phyloP scores from a whole-genome alignment of 2,329 filamentous ascomycete species.

The Penicillium sp. region DNA sequence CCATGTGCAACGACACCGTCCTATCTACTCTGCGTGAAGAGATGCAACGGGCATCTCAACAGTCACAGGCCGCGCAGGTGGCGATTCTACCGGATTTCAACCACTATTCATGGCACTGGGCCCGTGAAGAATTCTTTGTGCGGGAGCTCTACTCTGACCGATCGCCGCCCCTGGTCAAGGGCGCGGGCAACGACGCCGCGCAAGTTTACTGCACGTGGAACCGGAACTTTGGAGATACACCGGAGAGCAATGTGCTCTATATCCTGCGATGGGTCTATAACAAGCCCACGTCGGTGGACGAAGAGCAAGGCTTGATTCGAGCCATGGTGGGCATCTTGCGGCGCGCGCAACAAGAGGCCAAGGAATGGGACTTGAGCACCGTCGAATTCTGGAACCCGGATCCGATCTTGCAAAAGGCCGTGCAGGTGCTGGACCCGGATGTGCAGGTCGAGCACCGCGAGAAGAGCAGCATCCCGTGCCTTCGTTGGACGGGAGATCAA shows the following conservation, averaged over 20 bases:
- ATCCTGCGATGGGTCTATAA: constrained; percentile 41
- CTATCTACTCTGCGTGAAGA: constrained; percentile 59
- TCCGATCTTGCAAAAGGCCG: constrained; percentile 44
- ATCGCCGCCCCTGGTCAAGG: constrained; percentile 54
- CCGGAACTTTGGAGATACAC: constrained; percentile 34
- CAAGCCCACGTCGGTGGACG: constrained; percentile 33
- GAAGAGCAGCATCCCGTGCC: constrained; percentile 41
- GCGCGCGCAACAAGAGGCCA: constrained; percentile 64
- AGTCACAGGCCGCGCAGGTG: constrained; percentile 47
- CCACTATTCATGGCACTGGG: constrained; percentile 69
- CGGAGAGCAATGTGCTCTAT: constrained; percentile 36
- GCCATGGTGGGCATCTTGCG: constrained; percentile 59
- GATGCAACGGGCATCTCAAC: constrained; percentile 46
- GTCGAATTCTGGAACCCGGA: constrained; percentile 82
- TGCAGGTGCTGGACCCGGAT: constrained; percentile 33
- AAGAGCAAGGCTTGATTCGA: constrained; percentile 46
- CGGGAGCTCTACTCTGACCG: constrained; percentile 53
- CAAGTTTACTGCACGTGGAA: constrained; percentile 39
- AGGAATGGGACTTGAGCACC: constrained; percentile 61
- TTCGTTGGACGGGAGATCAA: constrained; percentile 43
- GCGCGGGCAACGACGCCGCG: constrained; percentile 55
- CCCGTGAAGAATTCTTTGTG: constrained; percentile 72
- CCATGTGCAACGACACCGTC: constrained; percentile 56
- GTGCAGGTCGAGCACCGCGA: constrained; percentile 41
- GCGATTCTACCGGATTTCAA: constrained; percentile 64